Evolutionary conservation across 1,284 basidiomycete genomes (phyloP), one percentile per base, ranked within the genome.

Genomic region (Ustilago lituana): DNA sequence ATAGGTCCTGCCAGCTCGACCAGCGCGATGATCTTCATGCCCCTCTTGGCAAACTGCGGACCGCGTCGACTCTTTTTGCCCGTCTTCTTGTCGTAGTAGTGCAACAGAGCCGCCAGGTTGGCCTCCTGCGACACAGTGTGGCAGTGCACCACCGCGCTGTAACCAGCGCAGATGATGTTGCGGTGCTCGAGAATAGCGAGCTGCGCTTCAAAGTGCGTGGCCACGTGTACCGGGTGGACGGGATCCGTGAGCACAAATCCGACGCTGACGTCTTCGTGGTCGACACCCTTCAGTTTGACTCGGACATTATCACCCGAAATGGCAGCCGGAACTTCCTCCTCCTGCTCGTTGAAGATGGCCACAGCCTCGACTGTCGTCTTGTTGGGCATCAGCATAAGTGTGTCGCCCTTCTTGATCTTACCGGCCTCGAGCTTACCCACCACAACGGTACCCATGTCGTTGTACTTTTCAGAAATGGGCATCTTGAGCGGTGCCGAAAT

Each of bases 21-120:
- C 20, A 80, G 71, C 17, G 80, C 80, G 29, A 80, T 80, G 51
- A 81, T 72, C 70, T 81, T 81, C 78, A 80, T 80, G 14, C 80
- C 79, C 74, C 75, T 73, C 53, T 73, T 76, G 54, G 71, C 70
- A 56, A 80, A 81, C 45, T 78, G 77, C 24, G 80, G 80, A 5
- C 79, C 79, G 38, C 71, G 73, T 46, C 75, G 73, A 55, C 71
- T 74, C 78, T 82, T 82, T 57, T 78, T 79, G 46, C 80, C 80
- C 61, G 79, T 82, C 65, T 80, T 81, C 60, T 80, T 82, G 67
- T 82, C 79, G 67, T 80, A 82, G 73, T 82, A 82, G 73, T 82
- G 80, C 58, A 82, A 50, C 36, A 82, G 59, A 29, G 73, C 76
- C 6, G 53, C 44, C 45, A 82, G 47, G 46, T 37, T 73, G 26